These are phyloP conservation scores for Trichoderma hamatum DNA, from an alignment of 2,329 filamentous ascomycete species.

Conservation along the genomic window DNA sequence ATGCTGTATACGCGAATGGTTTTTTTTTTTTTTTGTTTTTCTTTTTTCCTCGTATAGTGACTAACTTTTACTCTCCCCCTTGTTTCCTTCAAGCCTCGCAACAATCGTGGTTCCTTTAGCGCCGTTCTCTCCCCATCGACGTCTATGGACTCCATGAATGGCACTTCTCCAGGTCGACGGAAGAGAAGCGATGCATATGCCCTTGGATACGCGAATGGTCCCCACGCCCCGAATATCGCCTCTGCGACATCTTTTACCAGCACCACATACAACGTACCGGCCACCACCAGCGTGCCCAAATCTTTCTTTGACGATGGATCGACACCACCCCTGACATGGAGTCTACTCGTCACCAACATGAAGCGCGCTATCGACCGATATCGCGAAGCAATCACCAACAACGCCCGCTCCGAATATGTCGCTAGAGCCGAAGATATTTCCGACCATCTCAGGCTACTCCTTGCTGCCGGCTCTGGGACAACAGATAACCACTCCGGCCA, in stretches of 20 bases:
- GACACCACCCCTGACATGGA: constrained; percentile 83
- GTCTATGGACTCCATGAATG: constrained; percentile 89
- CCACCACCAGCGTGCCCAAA: constrained; percentile 66
- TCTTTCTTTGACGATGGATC: constrained; percentile 92
- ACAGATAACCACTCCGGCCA: constrained; percentile 99
- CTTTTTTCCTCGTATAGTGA: neutral
- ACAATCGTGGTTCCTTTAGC: constrained; percentile 66
- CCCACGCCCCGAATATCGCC: constrained; percentile 55
- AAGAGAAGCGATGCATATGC: constrained; percentile 59
- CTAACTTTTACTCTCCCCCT: neutral
- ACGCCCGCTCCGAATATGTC: constrained; percentile 86
- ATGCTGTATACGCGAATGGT: neutral
- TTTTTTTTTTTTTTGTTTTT: neutral
- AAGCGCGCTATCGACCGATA: constrained; percentile 87
- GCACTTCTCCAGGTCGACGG: constrained; percentile 61
- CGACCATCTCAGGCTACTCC: constrained; percentile 86
- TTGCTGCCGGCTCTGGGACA: constrained; percentile 94
- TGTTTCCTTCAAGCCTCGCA: constrained; percentile 52
- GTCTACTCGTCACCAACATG: constrained; percentile 88
- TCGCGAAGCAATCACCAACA: constrained; percentile 82
- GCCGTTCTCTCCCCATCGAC: constrained; percentile 81
- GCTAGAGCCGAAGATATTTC: constrained; percentile 96
- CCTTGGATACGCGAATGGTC: constrained; percentile 45
- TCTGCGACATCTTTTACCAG: constrained; percentile 66
- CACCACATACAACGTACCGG: constrained; percentile 59